A percentile compares a stretch with the other conserved stretches of the same genome.
Conservation (phyloP, 257 asterid species). For the Buddleja alternifolia region DNA sequence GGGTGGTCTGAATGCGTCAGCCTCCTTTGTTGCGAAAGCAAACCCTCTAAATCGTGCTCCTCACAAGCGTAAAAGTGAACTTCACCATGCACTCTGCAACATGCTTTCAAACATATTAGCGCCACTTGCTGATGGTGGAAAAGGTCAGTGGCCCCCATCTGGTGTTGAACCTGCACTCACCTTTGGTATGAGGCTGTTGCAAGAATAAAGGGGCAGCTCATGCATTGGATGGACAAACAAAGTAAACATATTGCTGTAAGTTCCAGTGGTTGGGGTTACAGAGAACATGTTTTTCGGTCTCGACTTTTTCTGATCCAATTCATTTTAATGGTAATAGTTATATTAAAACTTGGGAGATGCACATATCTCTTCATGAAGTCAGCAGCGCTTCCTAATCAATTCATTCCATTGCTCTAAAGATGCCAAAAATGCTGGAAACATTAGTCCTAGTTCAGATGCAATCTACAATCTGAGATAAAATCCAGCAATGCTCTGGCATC, state of each 20-base stretch:
- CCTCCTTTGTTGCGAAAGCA: conserved; percentile 98
- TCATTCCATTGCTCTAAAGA: conserved; percentile 27
- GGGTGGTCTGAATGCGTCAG: conserved; percentile 97
- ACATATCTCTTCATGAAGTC: conserved; percentile 2
- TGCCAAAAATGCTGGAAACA: conserved; percentile 23
- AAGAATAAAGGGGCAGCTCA: conserved; percentile 83
- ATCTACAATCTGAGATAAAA: conserved; percentile 4
- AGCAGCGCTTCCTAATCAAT: conserved; percentile 7
- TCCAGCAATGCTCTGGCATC: conserved; percentile 12
- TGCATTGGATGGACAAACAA: conserved; percentile 98
- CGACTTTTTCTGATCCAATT: conserved; percentile 9
- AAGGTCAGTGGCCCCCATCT: conserved; percentile 97
- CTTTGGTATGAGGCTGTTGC: conserved; percentile 99
- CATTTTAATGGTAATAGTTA: conserved; percentile 18
- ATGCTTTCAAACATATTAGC: conserved; percentile 98
- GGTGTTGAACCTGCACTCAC: conserved; percentile 95
- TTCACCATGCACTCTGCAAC: conserved; percentile 97
- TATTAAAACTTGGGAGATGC: conserved; percentile 21
- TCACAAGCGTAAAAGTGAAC: conserved; percentile 96
- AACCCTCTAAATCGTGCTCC: conserved; percentile 96
- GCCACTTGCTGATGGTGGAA: conserved; percentile 95
- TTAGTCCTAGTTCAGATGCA: conserved; percentile 29
- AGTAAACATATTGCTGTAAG: conserved; percentile 97
- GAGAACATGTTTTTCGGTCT: background rate
- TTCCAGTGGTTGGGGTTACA: conserved; percentile 27